Percentiles rank a stretch among this genome's conserved stretches.
Conservation (phyloP, 805 yeast species). For the Ogataea nitratoaversa region DNA sequence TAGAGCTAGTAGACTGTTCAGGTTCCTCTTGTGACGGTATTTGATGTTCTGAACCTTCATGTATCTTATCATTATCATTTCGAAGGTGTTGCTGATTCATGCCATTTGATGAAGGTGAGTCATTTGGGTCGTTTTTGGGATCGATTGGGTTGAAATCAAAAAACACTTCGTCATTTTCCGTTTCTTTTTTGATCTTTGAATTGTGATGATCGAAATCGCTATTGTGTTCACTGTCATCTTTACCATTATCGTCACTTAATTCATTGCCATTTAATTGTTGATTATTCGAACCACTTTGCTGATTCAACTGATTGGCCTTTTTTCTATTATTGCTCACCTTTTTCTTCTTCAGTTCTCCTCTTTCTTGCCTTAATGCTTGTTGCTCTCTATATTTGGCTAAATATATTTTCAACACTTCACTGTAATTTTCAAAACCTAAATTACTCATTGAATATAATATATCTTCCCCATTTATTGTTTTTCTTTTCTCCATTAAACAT, state of each 20-base stretch:
- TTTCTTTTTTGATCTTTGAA: no score
- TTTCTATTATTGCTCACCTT: slow-evolving; percentile 1
- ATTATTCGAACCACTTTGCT: background rate
- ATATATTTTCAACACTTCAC: slow-evolving; percentile 65
- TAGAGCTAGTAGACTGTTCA: slow-evolving; percentile 1
- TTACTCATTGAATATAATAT: slow-evolving; percentile 59
- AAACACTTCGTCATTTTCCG: slow-evolving; percentile 19
- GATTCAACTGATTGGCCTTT: slow-evolving; percentile 1
- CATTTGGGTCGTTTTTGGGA: background rate
- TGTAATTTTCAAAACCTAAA: slow-evolving; percentile 65
- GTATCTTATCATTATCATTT: no score
- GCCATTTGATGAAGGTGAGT: background rate
- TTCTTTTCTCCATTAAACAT: slow-evolving; percentile 60
- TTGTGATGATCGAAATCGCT: background rate
- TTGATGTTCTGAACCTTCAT: no score
- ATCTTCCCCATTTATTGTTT: slow-evolving; percentile 70
- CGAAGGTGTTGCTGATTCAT: no score
- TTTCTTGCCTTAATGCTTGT: slow-evolving; percentile 66
- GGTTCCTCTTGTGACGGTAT: no score
- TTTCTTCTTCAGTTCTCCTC: slow-evolving; percentile 41
- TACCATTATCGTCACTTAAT: slow-evolving; percentile 12
- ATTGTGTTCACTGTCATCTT: slow-evolving; percentile 2
- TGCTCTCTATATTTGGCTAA: slow-evolving; percentile 68
- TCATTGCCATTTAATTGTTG: slow-evolving; percentile 4
- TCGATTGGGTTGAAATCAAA: slow-evolving; percentile 8